Base-by-base conservation (phyloP, 2,329 filamentous ascomycete genomes). In the Aschersonia sp. region DNA sequence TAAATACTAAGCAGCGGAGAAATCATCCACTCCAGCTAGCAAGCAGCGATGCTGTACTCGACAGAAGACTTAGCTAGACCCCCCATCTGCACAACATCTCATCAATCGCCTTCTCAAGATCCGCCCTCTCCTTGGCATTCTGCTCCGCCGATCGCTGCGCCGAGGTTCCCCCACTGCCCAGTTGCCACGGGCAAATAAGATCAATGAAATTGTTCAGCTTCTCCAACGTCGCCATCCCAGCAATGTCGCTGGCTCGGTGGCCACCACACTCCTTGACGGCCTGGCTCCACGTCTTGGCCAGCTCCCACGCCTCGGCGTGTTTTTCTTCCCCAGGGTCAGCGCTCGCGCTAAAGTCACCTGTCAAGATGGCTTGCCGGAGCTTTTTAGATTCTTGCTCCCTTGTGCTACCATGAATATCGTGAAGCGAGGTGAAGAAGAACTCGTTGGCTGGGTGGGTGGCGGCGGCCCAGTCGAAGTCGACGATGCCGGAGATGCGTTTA, bases 351-450 rank as follows among this genome's bases (percentile, higher is more conserved):
- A 44, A 44, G 42, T 44, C 42, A 14, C 42, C 42, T 2, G 9
- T 37, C n/a, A 46, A 33, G 47, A 49, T 46, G 29, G 47, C 47
- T 8, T 14, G 39, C 37, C 32, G 44, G n/a, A 49, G 47, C 44
- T 35, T 35, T 12, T 46, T 30, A 5, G 47, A 40, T 12, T 40
- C 31, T 11, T 42, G 31, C 6, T 35, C 44, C 22, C 41, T 42
- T 9, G 41, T 44, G 39, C 10, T 46, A 31, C 44, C 47, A n/a
- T 32, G 10, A 30, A 49, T 30, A 30, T 46, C 33, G 6, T 46
- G 33, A 5, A 46, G 33, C 33, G 44, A 46, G 9, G 33, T 29
- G 11, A 46, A 46, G 33, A 46, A 40, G 44, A 40, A 46, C 14
- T 45, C 44, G 33, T 46, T n/a, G 6, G 44, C 44, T 29, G 44